phyloP scores from a whole-genome alignment of 2,329 filamentous ascomycete species.

The Septoria petroselini region DNA sequence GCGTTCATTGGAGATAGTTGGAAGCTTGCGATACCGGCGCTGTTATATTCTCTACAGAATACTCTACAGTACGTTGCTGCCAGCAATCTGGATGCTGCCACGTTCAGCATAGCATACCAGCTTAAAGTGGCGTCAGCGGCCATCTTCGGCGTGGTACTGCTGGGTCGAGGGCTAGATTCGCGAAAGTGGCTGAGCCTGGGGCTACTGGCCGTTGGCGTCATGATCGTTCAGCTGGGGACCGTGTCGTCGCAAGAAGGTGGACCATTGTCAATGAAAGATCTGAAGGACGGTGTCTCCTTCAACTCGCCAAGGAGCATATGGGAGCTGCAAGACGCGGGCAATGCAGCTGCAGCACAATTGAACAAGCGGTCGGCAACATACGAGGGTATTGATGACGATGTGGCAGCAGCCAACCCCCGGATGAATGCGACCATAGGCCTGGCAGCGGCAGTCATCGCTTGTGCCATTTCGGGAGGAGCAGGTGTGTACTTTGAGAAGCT shows the following conservation, averaged over 20 bases:
- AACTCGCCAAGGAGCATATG: conserved; percentile 78
- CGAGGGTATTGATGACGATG: conserved; percentile 73
- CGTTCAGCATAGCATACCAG: conserved; percentile 91
- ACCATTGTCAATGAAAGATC: conserved; percentile 56
- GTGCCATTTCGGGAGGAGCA: conserved; percentile 76
- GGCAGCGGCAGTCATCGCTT: conserved; percentile 72
- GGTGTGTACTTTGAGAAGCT: conserved; percentile 90
- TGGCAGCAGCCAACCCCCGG: conserved; percentile 50
- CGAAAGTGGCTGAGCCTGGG: conserved; percentile 79
- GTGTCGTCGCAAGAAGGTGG: conserved; percentile 53
- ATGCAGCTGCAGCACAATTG: conserved; percentile 50
- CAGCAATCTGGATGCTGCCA: conserved; percentile 84
- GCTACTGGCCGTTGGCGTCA: conserved; percentile 76
- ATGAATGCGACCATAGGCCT: conserved; percentile 81
- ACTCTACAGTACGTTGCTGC: conserved; percentile 90
- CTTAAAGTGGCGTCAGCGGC: conserved; percentile 91
- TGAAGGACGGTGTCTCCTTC: conserved; percentile 57
- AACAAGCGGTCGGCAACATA: conserved; percentile 79
- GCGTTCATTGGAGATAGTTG: conserved; percentile 90
- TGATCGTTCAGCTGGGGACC: conserved; percentile 75
- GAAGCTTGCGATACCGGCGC: conserved; percentile 87
- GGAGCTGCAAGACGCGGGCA: conserved; percentile 65
- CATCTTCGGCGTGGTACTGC: conserved; percentile 75
- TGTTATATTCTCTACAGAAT: conserved; percentile 87
- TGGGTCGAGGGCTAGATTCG: conserved; percentile 66